Base-by-base conservation (phyloP, 805 yeast genomes). In the Candida yuanshanica region DNA sequence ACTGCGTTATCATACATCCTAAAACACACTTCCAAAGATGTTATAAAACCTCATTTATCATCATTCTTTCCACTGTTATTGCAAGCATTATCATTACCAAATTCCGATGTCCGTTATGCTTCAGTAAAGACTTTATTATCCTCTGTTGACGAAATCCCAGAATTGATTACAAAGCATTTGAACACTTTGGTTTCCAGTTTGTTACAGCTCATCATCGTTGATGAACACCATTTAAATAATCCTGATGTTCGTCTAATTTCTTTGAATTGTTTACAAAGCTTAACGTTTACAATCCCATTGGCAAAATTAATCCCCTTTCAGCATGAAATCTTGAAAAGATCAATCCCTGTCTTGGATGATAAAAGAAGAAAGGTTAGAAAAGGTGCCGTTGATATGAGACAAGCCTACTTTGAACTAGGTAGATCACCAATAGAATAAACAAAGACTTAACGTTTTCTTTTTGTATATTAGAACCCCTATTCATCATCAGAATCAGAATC, bases 301-400 rank as follows among this genome's bases (percentile, higher is more conserved):
- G 64, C 62, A 14, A 54, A 65, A 16, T 52, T 83, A 40, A 63
- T 74, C 18, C 79, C 81, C 5, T 82, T 70, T 53, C 77, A 52
- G 33, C 45, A 46, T 36, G 36, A 37, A 9, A 48, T 86, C 10
- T 65, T 85, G 27, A 59, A 52, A 16, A 69, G 66, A 12, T 62
- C 85, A 35, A 66, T 64, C 1, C 57, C 54, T 1, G 79, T 74
- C 0, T 65, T 93, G 47, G 93, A 83, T 50, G 96, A 91, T 59
- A 72, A 70, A 36, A 81, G 71, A 55, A 74, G 99, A 59, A 64
- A 62, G 3, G 86, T 91, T 2, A 75, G 99, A 55, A 82, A 79
- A 56, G 70, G 77, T 38, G 83, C 91, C 7, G 80, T 84, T 39
- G 88, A 83, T 50, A 77, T 91, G 41, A 75, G 96, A 55, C 97